A percentile compares a stretch with the other conserved stretches of the same genome.
These are phyloP conservation scores for Penicillium subrubescens DNA, from an alignment of 495 filamentous ascomycete genomes.

Conservation along the genomic window DNA sequence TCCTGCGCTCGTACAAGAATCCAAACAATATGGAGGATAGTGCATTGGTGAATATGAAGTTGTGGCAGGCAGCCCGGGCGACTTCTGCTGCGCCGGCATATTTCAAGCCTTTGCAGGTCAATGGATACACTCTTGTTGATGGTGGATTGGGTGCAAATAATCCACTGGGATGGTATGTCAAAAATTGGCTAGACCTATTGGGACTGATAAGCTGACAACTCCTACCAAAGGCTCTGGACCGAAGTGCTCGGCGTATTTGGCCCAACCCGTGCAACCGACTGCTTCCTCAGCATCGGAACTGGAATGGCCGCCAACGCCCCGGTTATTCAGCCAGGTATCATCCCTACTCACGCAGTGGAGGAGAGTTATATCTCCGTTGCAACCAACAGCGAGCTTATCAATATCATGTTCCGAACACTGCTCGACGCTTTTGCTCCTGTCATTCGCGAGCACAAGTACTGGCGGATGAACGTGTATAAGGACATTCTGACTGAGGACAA, in stretches of 20 bases:
- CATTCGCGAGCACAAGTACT: slow-evolving; percentile 8
- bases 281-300: slow-evolving; percentile 21
- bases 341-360: not conserved
- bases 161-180: slow-evolving; percentile 14
- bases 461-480: slow-evolving; percentile 15
- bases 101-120: slow-evolving; percentile 38
- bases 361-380: slow-evolving; percentile 7
- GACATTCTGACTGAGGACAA: slow-evolving; percentile 4
- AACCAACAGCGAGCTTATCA: slow-evolving; percentile 7
- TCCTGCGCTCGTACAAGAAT: slow-evolving; percentile 16
- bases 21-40: not conserved
- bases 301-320: slow-evolving; percentile 11
- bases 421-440: slow-evolving; percentile 15
- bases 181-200: not conserved
- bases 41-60: slow-evolving; percentile 21
- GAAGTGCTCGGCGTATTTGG: slow-evolving; percentile 16
- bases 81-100: slow-evolving; percentile 45
- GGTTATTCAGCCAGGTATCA: slow-evolving; percentile 7
- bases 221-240: slow-evolving; percentile 14
- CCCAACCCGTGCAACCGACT: slow-evolving; percentile 10
- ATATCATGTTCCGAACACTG: slow-evolving; percentile 15
- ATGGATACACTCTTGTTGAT: slow-evolving; percentile 15
- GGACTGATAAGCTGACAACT: slow-evolving; percentile 6
- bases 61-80: slow-evolving; percentile 45
- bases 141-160: slow-evolving; percentile 27